Evolutionary conservation across 106 monocot species (phyloP).

Genomic region (Dactylorhiza incarnata): DNA sequence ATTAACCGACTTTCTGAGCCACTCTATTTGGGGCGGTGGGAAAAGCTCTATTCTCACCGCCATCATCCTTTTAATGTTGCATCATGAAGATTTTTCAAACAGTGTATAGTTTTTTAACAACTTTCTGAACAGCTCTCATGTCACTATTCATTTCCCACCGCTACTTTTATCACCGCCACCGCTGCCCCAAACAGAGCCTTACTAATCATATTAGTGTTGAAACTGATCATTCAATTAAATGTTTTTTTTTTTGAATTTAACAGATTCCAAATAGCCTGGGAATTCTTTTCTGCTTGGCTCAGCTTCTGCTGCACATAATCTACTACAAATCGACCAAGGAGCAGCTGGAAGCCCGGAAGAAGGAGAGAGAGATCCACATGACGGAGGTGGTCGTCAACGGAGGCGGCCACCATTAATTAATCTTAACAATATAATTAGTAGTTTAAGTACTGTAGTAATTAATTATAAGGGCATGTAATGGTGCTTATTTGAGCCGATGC

Average conservation of each 20-base stretch:
- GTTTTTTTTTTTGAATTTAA: neutral
- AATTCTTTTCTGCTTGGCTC: neutral
- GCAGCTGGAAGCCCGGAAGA: slow-evolving; percentile 6
- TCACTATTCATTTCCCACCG: too few species aligned
- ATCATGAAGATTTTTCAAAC: too few species aligned
- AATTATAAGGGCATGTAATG: too few species aligned
- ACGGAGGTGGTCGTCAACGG: slow-evolving; percentile 13
- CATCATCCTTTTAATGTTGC: too few species aligned
- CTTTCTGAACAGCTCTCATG: too few species aligned
- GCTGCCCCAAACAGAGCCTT: too few species aligned
- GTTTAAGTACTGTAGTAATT: too few species aligned
- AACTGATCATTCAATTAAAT: neutral
- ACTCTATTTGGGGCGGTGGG: too few species aligned
- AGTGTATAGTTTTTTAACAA: too few species aligned
- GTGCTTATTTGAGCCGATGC: too few species aligned
- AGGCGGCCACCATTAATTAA: neutral
- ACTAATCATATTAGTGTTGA: neutral
- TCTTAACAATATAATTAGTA: neutral
- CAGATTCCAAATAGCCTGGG: slow-evolving; percentile 8
- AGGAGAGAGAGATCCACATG: slow-evolving; percentile 13
- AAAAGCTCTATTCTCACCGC: too few species aligned
- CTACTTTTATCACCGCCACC: too few species aligned
- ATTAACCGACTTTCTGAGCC: neutral
- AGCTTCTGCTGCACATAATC: neutral
- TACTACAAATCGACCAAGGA: slow-evolving; percentile 2